Percentiles rank a stretch among this genome's conserved stretches.
Conservation (phyloP, 192 early-diverging fungal genomes). For the Allomyces javanicus region DNA sequence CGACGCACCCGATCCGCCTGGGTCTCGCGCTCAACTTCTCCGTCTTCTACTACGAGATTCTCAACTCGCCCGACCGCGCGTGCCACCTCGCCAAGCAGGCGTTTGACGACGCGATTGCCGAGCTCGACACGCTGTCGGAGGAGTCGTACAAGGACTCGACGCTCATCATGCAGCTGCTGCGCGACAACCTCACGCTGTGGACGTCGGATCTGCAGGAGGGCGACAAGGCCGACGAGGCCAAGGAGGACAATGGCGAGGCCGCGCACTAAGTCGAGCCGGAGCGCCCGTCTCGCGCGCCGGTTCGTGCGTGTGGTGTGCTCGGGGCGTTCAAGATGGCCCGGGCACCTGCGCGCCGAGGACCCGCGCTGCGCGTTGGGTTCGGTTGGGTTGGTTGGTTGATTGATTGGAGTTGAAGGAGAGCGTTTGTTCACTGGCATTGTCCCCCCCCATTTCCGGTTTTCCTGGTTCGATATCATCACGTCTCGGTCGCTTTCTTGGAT, state of each 20-base stretch:
- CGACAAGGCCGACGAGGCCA: slow-evolving; percentile 13
- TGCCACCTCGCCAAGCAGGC: slow-evolving; percentile 83
- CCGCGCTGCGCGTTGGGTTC: no score
- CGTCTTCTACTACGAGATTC: slow-evolving; percentile 95
- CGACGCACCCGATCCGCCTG: slow-evolving; percentile 91
- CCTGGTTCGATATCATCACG: no score
- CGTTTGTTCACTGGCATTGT: no score
- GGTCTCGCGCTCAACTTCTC: slow-evolving; percentile 96
- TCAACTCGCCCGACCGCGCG: slow-evolving; percentile 81
- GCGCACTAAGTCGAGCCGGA: no score
- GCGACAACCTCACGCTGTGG: slow-evolving; percentile 99
- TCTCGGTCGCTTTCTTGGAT: no score
- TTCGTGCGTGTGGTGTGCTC: no score
- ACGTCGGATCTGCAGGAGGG: slow-evolving; percentile 88
- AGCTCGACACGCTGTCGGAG: slow-evolving; percentile 93
- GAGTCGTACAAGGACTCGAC: slow-evolving; percentile 99
- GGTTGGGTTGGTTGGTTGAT: no score
- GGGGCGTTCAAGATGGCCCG: no score
- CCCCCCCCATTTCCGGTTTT: no score
- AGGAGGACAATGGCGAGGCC: neutral
- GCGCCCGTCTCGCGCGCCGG: no score
- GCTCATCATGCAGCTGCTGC: slow-evolving; percentile 96
- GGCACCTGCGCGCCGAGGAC: no score
- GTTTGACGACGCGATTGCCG: slow-evolving; percentile 98
- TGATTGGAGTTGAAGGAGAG: no score